Evolutionary conservation across 2,329 filamentous ascomycete genomes (phyloP).

Genomic region (Colletotrichum sp.): DNA sequence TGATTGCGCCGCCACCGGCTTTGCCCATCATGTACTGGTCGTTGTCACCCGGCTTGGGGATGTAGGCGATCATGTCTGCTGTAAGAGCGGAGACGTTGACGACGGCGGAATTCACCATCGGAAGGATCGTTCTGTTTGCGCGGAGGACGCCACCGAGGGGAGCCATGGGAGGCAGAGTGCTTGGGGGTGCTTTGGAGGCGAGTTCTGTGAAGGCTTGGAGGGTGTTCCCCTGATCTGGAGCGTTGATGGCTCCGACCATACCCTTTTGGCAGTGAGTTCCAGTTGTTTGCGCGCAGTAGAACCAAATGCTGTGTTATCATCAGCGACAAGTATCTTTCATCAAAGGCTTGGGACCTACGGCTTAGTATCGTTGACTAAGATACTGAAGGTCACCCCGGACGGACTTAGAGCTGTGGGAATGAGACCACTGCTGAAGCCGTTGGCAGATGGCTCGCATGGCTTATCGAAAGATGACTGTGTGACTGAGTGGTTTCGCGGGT

Average conservation of each 20-base stretch:
- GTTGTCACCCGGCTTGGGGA: conserved; percentile 2
- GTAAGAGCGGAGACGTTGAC: conserved; percentile 31
- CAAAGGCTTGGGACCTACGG: conserved; percentile 15
- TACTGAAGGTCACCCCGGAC: conserved; percentile 36
- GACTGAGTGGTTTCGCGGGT: conserved; percentile 42
- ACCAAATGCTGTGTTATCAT: conserved; percentile 28
- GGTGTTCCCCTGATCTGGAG: conserved; percentile 38
- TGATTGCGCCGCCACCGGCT: conserved; percentile 38
- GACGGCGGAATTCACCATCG: conserved; percentile 29
- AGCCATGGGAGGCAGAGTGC: conserved; percentile 36
- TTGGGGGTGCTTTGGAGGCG: conserved; percentile 35
- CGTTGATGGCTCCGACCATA: conserved; percentile 55
- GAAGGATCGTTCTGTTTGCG: conserved; percentile 35
- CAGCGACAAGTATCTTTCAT: neutral
- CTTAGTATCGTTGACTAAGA: conserved; percentile 33
- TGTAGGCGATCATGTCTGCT: neutral
- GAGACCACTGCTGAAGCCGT: conserved; percentile 45
- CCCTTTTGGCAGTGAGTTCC: conserved; percentile 42
- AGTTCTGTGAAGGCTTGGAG: conserved; percentile 39
- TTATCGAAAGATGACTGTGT: conserved; percentile 44
- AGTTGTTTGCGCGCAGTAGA: conserved; percentile 40
- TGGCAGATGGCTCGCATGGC: conserved; percentile 41
- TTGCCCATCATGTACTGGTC: conserved; percentile 32
- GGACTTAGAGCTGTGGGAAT: conserved; percentile 35
- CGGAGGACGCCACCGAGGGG: conserved; percentile 38